Percentiles rank a stretch among this genome's conserved stretches.
phyloP scores from a whole-genome alignment of 2,329 filamentous ascomycete species.

The Teratosphaeria viscida region DNA sequence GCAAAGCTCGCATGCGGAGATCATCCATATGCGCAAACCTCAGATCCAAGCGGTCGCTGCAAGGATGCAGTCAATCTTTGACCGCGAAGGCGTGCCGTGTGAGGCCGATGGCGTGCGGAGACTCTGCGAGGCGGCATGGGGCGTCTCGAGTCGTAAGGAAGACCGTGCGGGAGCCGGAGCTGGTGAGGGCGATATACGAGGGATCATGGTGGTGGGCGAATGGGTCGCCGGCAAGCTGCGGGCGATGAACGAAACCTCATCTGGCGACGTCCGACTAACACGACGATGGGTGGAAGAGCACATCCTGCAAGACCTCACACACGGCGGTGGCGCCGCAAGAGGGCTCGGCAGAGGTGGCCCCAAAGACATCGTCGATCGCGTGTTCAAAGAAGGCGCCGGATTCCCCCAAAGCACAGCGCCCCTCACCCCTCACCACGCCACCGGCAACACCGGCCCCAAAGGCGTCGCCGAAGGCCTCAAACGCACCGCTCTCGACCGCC shows the following conservation, averaged over 20 bases:
- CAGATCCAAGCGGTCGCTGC: conserved; percentile 74
- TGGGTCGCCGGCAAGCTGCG: conserved; percentile 70
- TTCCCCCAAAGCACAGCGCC: conserved; percentile 49
- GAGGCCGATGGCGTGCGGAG: conserved; percentile 83
- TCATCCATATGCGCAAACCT: conserved; percentile 84
- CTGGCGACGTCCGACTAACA: conserved; percentile 46
- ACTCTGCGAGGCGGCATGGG: conserved; percentile 74
- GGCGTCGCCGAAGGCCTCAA: conserved; percentile 65
- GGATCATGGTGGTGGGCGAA: conserved; percentile 76
- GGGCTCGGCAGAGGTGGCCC: conserved; percentile 61
- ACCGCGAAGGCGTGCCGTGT: conserved; percentile 76
- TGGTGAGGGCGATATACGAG: conserved; percentile 65
- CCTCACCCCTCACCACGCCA: conserved; percentile 10
- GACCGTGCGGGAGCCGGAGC: conserved; percentile 42
- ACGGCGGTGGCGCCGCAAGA: conserved; percentile 60
- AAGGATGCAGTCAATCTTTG: conserved; percentile 73
- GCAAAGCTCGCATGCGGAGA: conserved; percentile 75
- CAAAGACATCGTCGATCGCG: conserved; percentile 65
- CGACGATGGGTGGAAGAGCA: conserved; percentile 68
- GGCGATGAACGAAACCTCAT: conserved; percentile 24
- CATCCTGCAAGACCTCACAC: conserved; percentile 55
- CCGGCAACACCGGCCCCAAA: conserved; percentile 29
- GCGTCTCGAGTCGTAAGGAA: conserved; percentile 62
- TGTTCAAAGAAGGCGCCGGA: conserved; percentile 69
- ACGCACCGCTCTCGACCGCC: conserved; percentile 58